These are phyloP conservation scores for Cordyceps cateniannulata DNA, from an alignment of 2,329 filamentous ascomycete genomes.

Conservation along the genomic window DNA sequence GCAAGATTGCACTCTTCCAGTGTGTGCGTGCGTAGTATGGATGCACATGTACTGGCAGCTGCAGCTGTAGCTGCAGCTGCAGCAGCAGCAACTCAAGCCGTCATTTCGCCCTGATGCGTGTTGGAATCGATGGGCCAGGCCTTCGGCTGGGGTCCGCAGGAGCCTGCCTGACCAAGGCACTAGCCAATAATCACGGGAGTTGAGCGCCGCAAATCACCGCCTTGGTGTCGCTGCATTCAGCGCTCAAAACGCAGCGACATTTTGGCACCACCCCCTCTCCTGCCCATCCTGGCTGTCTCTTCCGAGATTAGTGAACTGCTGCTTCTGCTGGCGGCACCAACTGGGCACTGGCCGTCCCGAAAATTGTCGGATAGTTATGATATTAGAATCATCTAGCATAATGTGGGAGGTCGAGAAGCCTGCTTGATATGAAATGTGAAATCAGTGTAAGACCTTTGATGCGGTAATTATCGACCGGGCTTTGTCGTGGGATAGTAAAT, in stretches of 20 bases:
- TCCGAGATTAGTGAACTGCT: conserved; percentile 7
- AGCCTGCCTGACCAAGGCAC: conserved; percentile 8
- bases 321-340: background rate
- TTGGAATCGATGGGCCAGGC: background rate
- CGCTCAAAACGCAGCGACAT: background rate
- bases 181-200: conserved; percentile 4
- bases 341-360: background rate
- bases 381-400: background rate
- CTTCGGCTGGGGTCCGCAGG: background rate
- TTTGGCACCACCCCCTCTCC: conserved; percentile 4
- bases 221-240: background rate
- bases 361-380: conserved; percentile 4
- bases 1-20: background rate
- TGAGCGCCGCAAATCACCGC: conserved; percentile 4
- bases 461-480: background rate
- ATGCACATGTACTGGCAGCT: background rate
- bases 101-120: background rate
- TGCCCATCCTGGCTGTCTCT: background rate
- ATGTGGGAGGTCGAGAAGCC: background rate
- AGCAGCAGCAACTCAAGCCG: background rate
- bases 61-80: no score
- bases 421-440: background rate
- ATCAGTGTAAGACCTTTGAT: background rate
- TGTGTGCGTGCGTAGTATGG: background rate
- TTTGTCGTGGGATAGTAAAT: background rate